Percentiles rank a stretch among this genome's conserved stretches.
These are phyloP conservation scores for Solanum gandarillasii DNA, from an alignment of 257 asterid genomes.

Conservation along the genomic window DNA sequence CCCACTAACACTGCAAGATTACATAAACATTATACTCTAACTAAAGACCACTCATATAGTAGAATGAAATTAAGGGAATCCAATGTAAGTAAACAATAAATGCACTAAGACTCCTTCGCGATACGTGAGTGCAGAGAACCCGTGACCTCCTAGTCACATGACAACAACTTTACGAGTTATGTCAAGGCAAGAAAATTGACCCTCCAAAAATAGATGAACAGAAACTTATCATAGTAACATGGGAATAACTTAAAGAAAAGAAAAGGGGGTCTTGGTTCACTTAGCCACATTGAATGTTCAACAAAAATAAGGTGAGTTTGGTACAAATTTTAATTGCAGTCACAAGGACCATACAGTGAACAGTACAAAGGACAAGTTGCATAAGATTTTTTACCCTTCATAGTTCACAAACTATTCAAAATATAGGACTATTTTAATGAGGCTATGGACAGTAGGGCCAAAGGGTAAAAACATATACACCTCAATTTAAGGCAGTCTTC, in stretches of 20 bases:
- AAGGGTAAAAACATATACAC: not conserved
- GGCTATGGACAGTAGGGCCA: constrained; percentile 27
- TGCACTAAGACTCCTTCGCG: constrained; percentile 16
- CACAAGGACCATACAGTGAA: constrained; percentile 22
- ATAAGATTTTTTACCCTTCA: not conserved
- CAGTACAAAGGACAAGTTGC: constrained; percentile 7
- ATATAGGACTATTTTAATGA: constrained; percentile 1
- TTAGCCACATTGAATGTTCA: constrained; percentile 4
- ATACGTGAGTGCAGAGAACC: not conserved
- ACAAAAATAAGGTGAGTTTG: constrained; percentile 15
- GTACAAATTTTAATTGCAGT: constrained; percentile 12
- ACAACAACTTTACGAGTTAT: not conserved
- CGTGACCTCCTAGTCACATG: not conserved
- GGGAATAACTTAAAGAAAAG: not conserved
- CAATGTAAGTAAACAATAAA: constrained; percentile 29
- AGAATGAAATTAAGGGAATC: constrained; percentile 30
- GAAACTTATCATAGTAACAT: not conserved
- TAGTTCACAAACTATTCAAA: not conserved
- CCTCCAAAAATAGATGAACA: not conserved
- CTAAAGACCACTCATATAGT: constrained; percentile 11
- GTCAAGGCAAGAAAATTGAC: not conserved
- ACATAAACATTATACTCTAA: constrained; percentile 22
- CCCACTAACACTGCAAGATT: constrained; percentile 51
- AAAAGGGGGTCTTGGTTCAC: not conserved
- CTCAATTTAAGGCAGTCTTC: constrained; percentile 25